Evolutionary conservation across 345 rosid species (phyloP).

Genomic region (Sisymbrium irio): DNA sequence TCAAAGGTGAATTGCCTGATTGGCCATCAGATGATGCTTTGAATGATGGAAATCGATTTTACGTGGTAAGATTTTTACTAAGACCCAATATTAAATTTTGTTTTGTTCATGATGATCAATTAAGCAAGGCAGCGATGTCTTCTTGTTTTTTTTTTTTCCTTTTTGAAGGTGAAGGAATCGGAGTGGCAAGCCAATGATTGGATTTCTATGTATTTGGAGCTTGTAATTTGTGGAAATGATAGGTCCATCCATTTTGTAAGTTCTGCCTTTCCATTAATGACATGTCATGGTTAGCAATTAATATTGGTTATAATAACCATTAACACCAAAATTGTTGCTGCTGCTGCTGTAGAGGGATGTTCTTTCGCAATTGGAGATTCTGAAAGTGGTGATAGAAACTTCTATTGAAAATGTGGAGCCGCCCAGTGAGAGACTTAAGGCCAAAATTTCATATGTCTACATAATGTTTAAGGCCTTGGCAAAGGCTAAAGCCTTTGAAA

Average conservation of each 20-base stretch:
- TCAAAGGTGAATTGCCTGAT: conserved; percentile 1
- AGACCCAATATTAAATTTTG: not conserved
- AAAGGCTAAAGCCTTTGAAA: not conserved
- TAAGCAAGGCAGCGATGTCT: too few relatives aligned
- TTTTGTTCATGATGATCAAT: not conserved
- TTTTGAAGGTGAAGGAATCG: conserved; percentile 1
- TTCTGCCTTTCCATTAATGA: not conserved
- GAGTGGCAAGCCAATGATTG: conserved; percentile 1
- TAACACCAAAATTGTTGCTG: not conserved
- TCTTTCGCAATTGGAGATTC: not conserved
- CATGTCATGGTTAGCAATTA: not conserved
- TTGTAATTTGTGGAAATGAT: not conserved
- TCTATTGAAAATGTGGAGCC: not conserved
- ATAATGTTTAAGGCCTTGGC: not conserved
- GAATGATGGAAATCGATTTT: not conserved
- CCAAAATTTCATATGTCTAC: not conserved
- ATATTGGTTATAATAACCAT: not conserved
- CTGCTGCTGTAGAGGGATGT: not conserved
- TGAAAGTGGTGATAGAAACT: conserved; percentile 5
- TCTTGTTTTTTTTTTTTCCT: too few relatives aligned
- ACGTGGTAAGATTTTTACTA: not conserved
- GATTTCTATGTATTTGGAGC: not conserved
- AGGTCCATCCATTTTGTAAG: not conserved
- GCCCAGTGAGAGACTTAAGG: not conserved
- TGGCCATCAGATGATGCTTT: conserved; percentile 10